Evolutionary conservation across 1,284 basidiomycete genomes (phyloP).

Genomic region (Testicularia cyperi): DNA sequence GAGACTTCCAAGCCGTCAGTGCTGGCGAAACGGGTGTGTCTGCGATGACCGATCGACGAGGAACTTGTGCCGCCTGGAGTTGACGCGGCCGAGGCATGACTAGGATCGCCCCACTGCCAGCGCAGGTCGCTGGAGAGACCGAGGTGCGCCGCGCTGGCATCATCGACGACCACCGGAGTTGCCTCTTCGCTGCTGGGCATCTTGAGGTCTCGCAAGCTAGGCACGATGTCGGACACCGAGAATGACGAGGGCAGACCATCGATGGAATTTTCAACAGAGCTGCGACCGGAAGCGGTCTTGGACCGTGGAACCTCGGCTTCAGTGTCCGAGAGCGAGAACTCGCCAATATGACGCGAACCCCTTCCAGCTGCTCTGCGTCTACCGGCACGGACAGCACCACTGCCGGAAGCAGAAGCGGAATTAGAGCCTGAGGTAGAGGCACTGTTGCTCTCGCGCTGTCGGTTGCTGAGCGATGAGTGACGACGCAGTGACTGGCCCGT

Average conservation of each 20-base stretch:
- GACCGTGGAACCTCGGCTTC: slow-evolving; percentile 37
- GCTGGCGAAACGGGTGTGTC: slow-evolving; percentile 25
- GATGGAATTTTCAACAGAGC: slow-evolving; percentile 14
- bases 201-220: slow-evolving; percentile 16
- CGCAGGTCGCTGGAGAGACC: slow-evolving; percentile 16
- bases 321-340: slow-evolving; percentile 42
- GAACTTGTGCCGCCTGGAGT: slow-evolving; percentile 9
- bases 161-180: slow-evolving; percentile 11
- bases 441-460: too few relatives aligned
- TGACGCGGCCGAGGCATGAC: slow-evolving; percentile 1
- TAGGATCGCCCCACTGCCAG: slow-evolving; percentile 35
- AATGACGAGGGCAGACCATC: slow-evolving; percentile 5
- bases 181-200: slow-evolving; percentile 24
- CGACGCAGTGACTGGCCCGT: slow-evolving; percentile 22
- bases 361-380: not conserved
- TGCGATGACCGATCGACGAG: too few relatives aligned
- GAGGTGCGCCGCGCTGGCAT: slow-evolving; percentile 14
- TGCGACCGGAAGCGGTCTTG: slow-evolving; percentile 18
- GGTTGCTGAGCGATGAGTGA: slow-evolving; percentile 13
- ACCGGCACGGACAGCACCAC: too few relatives aligned
- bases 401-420: too few relatives aligned
- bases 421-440: too few relatives aligned
- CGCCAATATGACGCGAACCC: slow-evolving; percentile 19
- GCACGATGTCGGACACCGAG: slow-evolving; percentile 12
- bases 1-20: slow-evolving; percentile 16